These are phyloP conservation scores for Hippophae tibetana DNA, from an alignment of 306 rosid species.

Conservation along the genomic window DNA sequence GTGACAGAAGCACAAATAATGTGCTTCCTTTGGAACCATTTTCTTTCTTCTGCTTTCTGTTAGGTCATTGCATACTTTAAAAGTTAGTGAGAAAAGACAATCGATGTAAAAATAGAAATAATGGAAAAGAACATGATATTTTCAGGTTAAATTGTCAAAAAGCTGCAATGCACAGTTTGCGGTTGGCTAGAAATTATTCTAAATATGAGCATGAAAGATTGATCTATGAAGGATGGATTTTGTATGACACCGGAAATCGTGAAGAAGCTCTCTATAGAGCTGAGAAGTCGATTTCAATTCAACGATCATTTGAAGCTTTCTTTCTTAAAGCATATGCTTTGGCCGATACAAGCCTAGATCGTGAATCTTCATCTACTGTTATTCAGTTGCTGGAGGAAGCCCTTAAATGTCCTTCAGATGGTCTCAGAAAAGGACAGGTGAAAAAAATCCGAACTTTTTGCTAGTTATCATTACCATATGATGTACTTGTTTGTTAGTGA, in stretches of 20 bases:
- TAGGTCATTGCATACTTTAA: too few species aligned
- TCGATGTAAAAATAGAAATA: too few species aligned
- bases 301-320: conserved; percentile 72
- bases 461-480: conserved; percentile 2
- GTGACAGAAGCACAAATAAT: too few species aligned
- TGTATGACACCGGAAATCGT: conserved; percentile 64
- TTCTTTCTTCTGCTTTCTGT: too few species aligned
- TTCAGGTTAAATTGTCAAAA: conserved; percentile 73
- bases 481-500: conserved; percentile 17
- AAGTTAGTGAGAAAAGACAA: too few species aligned
- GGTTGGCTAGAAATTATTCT: conserved; percentile 67
- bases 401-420: conserved; percentile 78
- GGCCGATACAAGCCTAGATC: conserved; percentile 59
- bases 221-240: conserved; percentile 87
- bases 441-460: conserved; percentile 4
- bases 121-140: not conserved
- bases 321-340: conserved; percentile 67
- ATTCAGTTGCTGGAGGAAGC: conserved; percentile 67
- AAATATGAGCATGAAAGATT: conserved; percentile 61
- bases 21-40: too few species aligned
- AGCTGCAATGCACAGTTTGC: conserved; percentile 69
- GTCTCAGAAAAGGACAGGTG: conserved; percentile 90
- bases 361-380: conserved; percentile 49
- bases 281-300: conserved; percentile 52
- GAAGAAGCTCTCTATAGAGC: conserved; percentile 60